A percentile compares a stretch with the other conserved stretches of the same genome.
These are phyloP conservation scores for Lippia alba DNA, from an alignment of 305 asterid genomes.

Conservation along the genomic window DNA sequence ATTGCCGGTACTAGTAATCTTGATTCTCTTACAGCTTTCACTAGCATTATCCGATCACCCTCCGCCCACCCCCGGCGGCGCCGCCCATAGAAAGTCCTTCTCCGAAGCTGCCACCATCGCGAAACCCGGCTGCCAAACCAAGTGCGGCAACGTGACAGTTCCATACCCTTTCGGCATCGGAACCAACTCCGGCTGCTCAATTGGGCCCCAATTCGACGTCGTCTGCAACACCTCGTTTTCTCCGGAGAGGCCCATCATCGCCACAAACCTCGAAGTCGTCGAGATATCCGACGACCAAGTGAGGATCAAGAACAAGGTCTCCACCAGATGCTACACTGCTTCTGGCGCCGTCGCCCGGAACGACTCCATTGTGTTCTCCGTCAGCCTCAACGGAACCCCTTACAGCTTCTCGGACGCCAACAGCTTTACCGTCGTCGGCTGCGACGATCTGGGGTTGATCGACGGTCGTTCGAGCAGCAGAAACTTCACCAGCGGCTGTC, in stretches of 20 bases:
- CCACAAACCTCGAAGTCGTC: slow-evolving; percentile 19
- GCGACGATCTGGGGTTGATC: slow-evolving; percentile 44
- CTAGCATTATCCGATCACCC: slow-evolving; percentile 24
- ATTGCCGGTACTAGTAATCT: background rate
- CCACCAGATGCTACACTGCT: slow-evolving; percentile 14
- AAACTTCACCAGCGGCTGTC: slow-evolving; percentile 46
- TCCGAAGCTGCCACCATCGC: slow-evolving; percentile 41
- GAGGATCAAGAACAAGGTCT: slow-evolving; percentile 34
- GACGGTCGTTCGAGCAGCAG: slow-evolving; percentile 24
- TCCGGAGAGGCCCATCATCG: slow-evolving; percentile 25
- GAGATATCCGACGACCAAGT: slow-evolving; percentile 30
- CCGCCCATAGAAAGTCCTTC: slow-evolving; percentile 32
- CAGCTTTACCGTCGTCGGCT: slow-evolving; percentile 45
- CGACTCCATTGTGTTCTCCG: too few relatives aligned
- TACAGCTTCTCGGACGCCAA: slow-evolving; percentile 47
- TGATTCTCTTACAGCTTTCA: slow-evolving; percentile 29
- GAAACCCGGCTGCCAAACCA: slow-evolving; percentile 51
- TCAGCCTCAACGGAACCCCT: slow-evolving; percentile 29
- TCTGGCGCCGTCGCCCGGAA: slow-evolving; percentile 2
- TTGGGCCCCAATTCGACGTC: slow-evolving; percentile 39
- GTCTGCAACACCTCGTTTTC: slow-evolving; percentile 35
- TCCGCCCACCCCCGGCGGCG: slow-evolving; percentile 4
- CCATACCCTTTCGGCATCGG: slow-evolving; percentile 78
- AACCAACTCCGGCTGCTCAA: slow-evolving; percentile 51
- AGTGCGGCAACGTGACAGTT: slow-evolving; percentile 56